Evolutionary conservation across 305 asterid genomes (phyloP), one percentile per base, ranked within the genome.

Genomic region (Euphrasia arctica): DNA sequence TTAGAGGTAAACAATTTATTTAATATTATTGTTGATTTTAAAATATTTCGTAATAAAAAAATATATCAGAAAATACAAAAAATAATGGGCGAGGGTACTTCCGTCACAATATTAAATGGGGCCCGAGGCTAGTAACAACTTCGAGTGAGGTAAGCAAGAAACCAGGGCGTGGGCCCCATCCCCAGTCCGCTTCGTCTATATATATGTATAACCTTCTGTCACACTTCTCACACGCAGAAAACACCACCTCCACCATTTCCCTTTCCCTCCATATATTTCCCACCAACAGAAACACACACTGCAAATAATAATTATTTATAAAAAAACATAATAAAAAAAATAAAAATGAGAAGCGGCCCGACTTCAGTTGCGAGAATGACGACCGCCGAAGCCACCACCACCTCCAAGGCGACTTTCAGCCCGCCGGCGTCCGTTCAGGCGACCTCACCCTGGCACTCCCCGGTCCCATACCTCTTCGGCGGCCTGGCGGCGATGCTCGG

Each of bases 401-500:
- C 80, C 59, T 29, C 85, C 1, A 68, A 62, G 70, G 57, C 85
- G 5, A 66, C 82, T 11, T 74, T 77, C 74, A 29, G 82, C 7
- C 78, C 88, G 43, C 80, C 83, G n/a, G 66, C 84, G 36, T 63
- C 70, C 60, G 27, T 63, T 43, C 78, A 79, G 22, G 22, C 22
- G 25, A 74, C 67, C 51, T 79, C 94, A 9, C 85, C 88, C 29
- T 86, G 90, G 88, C 90, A 78, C 79, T 83, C 94, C 39, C 88
- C 90, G 0, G 77, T 86, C 29, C 94, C 90, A 7, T 86, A 86
- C 78, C 83, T 86, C 49, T 86, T 86, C 74, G 90, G 90, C 1
- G 94, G 90, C 39, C 75, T 86, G 27, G 90, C 90, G 0, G 90
- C 90, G 61, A 81, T 86, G 90, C 75, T 86, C 3, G 94, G 86